A percentile compares a stretch with the other conserved stretches of the same genome.
These are phyloP conservation scores for Saxispiralis lemnorum DNA, from an alignment of 495 filamentous ascomycete genomes.

Conservation along the genomic window DNA sequence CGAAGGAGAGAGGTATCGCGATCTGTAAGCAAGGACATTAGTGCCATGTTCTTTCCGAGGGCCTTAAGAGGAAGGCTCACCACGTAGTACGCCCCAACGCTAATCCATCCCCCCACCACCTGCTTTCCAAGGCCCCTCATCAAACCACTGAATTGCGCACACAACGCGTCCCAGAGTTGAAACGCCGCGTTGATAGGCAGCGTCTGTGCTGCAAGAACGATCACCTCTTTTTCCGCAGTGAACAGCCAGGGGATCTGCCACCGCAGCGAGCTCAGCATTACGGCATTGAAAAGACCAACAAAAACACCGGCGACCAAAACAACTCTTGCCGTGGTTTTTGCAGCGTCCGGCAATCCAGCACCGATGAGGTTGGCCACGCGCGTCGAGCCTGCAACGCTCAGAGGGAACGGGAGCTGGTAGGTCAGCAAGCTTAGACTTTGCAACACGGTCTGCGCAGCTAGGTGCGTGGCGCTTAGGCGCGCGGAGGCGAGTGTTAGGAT, in stretches of 20 bases:
- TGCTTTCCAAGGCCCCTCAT: slow-evolving; percentile 72
- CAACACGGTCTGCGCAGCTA: slow-evolving; percentile 52
- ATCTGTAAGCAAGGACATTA: slow-evolving; percentile 20
- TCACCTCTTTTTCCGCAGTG: slow-evolving; percentile 63
- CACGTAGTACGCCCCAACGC: slow-evolving; percentile 67
- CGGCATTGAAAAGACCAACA: slow-evolving; percentile 60
- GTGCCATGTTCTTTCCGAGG: too few relatives aligned
- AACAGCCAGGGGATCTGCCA: slow-evolving; percentile 60
- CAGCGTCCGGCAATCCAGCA: slow-evolving; percentile 21
- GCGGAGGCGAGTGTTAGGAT: slow-evolving; percentile 36
- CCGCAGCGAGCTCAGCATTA: slow-evolving; percentile 44
- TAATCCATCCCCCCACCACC: slow-evolving; percentile 74
- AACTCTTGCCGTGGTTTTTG: slow-evolving; percentile 23
- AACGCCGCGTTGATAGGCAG: slow-evolving; percentile 70
- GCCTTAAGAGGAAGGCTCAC: slow-evolving; percentile 16
- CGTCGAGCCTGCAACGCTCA: slow-evolving; percentile 24
- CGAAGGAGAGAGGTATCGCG: slow-evolving; percentile 69
- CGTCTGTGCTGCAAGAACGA: slow-evolving; percentile 49
- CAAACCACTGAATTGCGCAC: slow-evolving; percentile 62
- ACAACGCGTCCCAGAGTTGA: slow-evolving; percentile 71
- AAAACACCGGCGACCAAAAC: slow-evolving; percentile 43
- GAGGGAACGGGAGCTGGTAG: slow-evolving; percentile 26
- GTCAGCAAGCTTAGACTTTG: slow-evolving; percentile 27
- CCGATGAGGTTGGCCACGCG: slow-evolving; percentile 29
- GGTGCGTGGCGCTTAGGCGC: slow-evolving; percentile 28